Evolutionary conservation across 2,329 filamentous ascomycete species (phyloP).

Genomic region (Colletotrichum phormii): DNA sequence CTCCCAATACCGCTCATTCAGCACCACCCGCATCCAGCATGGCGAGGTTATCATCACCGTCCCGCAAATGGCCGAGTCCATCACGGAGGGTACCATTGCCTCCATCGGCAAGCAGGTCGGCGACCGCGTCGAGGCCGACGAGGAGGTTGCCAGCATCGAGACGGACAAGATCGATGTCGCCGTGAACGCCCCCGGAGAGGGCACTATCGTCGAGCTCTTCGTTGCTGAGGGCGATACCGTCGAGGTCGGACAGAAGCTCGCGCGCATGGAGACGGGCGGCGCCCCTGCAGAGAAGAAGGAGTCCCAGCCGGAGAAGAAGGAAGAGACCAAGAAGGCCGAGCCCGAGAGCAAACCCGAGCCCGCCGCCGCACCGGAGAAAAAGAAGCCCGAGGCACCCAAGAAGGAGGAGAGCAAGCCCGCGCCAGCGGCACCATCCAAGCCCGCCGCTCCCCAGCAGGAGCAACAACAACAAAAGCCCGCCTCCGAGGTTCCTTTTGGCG

Average conservation of each 20-base stretch:
- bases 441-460: constrained; percentile 9
- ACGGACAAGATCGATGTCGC: constrained; percentile 49
- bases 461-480: not conserved
- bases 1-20: constrained; percentile 33
- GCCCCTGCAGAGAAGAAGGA: constrained; percentile 28
- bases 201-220: constrained; percentile 44
- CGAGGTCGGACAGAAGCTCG: constrained; percentile 46
- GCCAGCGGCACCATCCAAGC: constrained; percentile 2
- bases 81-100: constrained; percentile 45
- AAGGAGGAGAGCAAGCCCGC: constrained; percentile 33
- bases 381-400: constrained; percentile 31
- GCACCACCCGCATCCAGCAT: constrained; percentile 32
- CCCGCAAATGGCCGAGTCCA: constrained; percentile 48
- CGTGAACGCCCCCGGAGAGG: constrained; percentile 43
- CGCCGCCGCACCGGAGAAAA: constrained; percentile 20
- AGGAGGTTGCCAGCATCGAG: constrained; percentile 48
- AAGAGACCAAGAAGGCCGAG: constrained; percentile 7
- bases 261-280: constrained; percentile 43
- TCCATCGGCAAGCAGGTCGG: constrained; percentile 45
- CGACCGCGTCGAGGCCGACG: constrained; percentile 45
- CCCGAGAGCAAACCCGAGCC: constrained; percentile 18
- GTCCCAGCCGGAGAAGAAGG: constrained; percentile 35
- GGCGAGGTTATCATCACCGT: constrained; percentile 41
- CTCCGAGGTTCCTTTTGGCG: constrained; percentile 15
- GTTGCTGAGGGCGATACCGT: constrained; percentile 47